Evolutionary conservation across 192 early-diverging fungal genomes (phyloP).

Genomic region (Thamnidium elegans): DNA sequence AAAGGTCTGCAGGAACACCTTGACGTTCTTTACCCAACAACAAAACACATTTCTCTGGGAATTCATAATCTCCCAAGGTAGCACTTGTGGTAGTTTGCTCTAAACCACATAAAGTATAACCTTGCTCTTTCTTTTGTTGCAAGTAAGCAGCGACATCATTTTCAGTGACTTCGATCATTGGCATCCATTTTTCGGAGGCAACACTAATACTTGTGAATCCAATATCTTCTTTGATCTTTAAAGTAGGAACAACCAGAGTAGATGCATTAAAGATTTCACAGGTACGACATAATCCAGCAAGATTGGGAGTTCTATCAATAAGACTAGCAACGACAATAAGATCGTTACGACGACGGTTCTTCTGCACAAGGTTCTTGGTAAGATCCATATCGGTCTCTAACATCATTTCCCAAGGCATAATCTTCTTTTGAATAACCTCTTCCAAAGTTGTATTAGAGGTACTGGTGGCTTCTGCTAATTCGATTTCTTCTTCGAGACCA

Average conservation of each 20-base stretch:
- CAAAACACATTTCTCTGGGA: conserved; percentile 52
- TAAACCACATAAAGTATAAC: conserved; percentile 53
- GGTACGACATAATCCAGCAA: conserved; percentile 56
- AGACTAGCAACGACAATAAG: conserved; percentile 59
- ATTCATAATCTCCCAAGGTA: conserved; percentile 46
- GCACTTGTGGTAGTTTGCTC: conserved; percentile 60
- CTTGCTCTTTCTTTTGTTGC: conserved; percentile 43
- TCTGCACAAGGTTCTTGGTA: conserved; percentile 27
- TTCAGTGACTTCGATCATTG: conserved; percentile 46
- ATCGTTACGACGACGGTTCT: conserved; percentile 42
- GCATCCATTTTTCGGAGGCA: conserved; percentile 61
- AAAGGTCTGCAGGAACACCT: conserved; percentile 53
- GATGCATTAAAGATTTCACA: conserved; percentile 65
- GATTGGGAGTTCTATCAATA: conserved; percentile 52
- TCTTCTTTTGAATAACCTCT: conserved; percentile 54
- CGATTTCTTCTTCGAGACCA: neutral
- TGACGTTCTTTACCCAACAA: conserved; percentile 52
- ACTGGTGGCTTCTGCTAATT: neutral
- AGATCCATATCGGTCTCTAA: conserved; percentile 51
- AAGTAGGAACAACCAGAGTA: conserved; percentile 36
- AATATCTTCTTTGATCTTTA: conserved; percentile 48
- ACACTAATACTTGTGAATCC: conserved; percentile 48
- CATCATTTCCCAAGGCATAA: conserved; percentile 60
- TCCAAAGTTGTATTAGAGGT: conserved; percentile 1
- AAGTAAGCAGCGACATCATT: conserved; percentile 42